Conservation (phyloP, 768 basidiomycete species). For the Lentinula sp. region DNA sequence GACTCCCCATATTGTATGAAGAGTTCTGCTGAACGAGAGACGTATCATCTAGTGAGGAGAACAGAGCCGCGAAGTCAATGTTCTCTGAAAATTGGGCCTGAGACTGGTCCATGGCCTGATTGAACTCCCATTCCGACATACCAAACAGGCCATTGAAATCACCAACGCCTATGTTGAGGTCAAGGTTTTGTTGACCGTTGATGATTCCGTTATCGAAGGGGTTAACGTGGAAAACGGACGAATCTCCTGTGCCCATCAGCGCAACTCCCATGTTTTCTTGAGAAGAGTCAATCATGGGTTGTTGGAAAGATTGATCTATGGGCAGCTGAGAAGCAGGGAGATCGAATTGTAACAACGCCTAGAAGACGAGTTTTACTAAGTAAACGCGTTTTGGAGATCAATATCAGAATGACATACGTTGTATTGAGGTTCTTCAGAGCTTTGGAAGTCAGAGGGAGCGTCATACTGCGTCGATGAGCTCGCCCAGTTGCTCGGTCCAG, state of each 20-base stretch:
- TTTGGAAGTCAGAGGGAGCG: not conserved
- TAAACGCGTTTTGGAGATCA: not conserved
- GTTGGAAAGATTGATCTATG: not conserved
- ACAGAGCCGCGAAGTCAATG: not conserved
- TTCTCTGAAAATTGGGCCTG: not conserved
- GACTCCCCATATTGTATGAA: not conserved
- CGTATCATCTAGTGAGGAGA: not conserved
- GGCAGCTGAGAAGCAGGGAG: not conserved
- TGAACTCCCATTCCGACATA: constrained; percentile 2
- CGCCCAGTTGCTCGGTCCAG: constrained; percentile 5
- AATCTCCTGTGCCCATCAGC: constrained; percentile 23
- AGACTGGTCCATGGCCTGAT: not conserved
- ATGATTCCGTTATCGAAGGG: constrained; percentile 18
- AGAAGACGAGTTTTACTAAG: not conserved
- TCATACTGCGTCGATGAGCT: not conserved
- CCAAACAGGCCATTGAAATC: constrained; percentile 26
- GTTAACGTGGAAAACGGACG: constrained; percentile 27
- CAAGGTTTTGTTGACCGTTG: constrained; percentile 9
- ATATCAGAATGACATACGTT: not conserved
- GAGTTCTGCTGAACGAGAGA: not conserved
- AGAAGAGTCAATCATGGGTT: not conserved
- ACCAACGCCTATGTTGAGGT: constrained; percentile 20
- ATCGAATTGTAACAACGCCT: constrained; percentile 8
- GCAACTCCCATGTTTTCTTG: constrained; percentile 19
- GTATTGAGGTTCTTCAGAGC: not conserved